Conservation (phyloP, 1,284 basidiomycete species). For the Microbotryum silenes-acaulis region DNA sequence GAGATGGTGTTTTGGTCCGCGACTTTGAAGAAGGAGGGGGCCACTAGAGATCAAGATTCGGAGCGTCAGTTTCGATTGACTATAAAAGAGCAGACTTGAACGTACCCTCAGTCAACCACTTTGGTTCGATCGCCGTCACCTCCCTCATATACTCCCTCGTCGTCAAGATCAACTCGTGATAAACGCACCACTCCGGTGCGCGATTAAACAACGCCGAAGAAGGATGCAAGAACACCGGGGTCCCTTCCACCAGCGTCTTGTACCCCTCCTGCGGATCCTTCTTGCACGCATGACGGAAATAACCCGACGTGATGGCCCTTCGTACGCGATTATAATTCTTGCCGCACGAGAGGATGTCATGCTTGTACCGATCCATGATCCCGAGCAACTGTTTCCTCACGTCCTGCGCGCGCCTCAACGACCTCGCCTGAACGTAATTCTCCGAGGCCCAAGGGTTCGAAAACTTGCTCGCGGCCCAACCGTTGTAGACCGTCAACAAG, state of each 20-base stretch:
- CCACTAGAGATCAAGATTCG: conserved; percentile 48
- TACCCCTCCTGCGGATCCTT: conserved; percentile 68
- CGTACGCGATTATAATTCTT: conserved; percentile 88
- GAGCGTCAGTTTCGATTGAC: neutral
- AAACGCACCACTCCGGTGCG: conserved; percentile 69
- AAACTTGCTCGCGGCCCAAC: conserved; percentile 92
- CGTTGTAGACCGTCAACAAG: conserved; percentile 91
- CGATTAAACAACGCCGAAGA: conserved; percentile 96
- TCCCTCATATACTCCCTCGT: conserved; percentile 83
- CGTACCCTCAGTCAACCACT: conserved; percentile 79
- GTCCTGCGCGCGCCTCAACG: conserved; percentile 95
- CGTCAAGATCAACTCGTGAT: conserved; percentile 53
- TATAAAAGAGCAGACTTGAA: neutral
- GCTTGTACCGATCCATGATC: conserved; percentile 97
- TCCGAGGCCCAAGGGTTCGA: conserved; percentile 46
- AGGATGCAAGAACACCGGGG: conserved; percentile 95
- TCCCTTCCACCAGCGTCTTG: conserved; percentile 94
- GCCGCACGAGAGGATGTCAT: conserved; percentile 85
- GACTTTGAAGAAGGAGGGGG: conserved; percentile 95
- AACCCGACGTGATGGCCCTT: conserved; percentile 92
- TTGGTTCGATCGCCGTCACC: conserved; percentile 92
- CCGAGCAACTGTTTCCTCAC: conserved; percentile 93
- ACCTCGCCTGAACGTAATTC: conserved; percentile 95
- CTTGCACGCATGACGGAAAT: conserved; percentile 92
- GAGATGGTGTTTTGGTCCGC: conserved; percentile 94